phyloP scores from a whole-genome alignment of 108 stramenopile species.

The Fistulifera solaris region DNA sequence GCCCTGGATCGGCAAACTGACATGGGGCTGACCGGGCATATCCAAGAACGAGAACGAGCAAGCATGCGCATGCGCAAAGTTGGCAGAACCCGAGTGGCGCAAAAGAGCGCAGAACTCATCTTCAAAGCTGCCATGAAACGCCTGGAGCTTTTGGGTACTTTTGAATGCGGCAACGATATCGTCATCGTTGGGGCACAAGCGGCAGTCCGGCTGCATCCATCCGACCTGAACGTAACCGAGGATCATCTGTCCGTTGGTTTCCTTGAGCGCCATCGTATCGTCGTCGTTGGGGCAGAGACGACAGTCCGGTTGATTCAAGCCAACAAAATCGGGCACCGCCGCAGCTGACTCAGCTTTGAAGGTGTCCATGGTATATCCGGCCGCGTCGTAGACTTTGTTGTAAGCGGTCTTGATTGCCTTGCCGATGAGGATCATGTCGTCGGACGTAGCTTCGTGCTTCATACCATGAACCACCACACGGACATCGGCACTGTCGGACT shows the following conservation, averaged over 20 bases:
- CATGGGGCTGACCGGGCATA: background rate
- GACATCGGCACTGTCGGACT: background rate
- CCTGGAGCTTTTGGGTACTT: background rate
- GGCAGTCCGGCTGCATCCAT: background rate
- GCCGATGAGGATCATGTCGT: background rate
- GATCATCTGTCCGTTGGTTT: no score
- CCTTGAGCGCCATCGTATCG: background rate
- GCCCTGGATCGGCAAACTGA: no score
- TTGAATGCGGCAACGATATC: no score
- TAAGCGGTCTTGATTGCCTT: background rate
- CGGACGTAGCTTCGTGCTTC: background rate
- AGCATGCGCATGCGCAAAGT: constrained; percentile 2
- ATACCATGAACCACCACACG: background rate
- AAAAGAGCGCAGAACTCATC: background rate
- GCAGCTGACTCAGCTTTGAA: constrained; percentile 1
- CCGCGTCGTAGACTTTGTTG: background rate
- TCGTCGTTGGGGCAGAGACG: background rate
- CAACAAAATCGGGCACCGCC: background rate
- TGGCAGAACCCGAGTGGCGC: background rate
- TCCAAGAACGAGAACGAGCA: constrained; percentile 6
- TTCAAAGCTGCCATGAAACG: background rate
- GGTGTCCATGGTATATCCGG: background rate
- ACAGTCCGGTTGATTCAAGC: background rate
- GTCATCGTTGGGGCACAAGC: background rate
- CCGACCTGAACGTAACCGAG: no score